Conservation (phyloP, 1,284 basidiomycete species). For the Waitea zeae region DNA sequence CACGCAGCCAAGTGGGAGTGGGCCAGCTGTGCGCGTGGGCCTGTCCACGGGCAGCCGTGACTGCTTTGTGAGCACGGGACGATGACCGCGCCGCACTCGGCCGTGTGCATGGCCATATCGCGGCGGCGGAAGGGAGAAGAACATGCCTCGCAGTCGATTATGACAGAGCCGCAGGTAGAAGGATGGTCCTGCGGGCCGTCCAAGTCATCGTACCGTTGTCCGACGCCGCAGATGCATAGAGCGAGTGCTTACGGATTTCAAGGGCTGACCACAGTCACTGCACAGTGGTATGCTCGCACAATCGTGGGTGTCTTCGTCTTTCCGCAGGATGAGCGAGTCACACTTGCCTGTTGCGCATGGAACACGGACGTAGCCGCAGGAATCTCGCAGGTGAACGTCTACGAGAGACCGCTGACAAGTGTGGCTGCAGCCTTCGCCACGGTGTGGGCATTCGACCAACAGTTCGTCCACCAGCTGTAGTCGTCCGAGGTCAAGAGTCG, state of each 20-base stretch:
- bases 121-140: conserved; percentile 16
- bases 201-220: background rate
- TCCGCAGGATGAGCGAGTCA: conserved; percentile 22
- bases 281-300: too few species aligned
- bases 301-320: too few species aligned
- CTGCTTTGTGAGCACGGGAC: conserved; percentile 29
- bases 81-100: conserved; percentile 19
- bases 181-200: background rate
- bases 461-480: conserved; percentile 75
- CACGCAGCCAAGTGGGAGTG: conserved; percentile 32
- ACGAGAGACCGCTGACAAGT: conserved; percentile 60
- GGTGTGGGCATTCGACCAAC: conserved; percentile 51
- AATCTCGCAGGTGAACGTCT: conserved; percentile 44
- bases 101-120: conserved; percentile 18
- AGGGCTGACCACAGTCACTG: too few species aligned
- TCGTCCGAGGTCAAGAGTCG: conserved; percentile 3
- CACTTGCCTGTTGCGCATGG: conserved; percentile 33
- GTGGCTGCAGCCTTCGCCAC: conserved; percentile 37
- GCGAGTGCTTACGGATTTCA: background rate
- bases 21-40: conserved; percentile 22
- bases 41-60: conserved; percentile 39
- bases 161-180: background rate
- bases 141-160: conserved; percentile 21
- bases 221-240: background rate
- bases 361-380: conserved; percentile 38